phyloP scores from a whole-genome alignment of 2,329 filamentous ascomycete genomes.

The Paraconiothyrium sp. region DNA sequence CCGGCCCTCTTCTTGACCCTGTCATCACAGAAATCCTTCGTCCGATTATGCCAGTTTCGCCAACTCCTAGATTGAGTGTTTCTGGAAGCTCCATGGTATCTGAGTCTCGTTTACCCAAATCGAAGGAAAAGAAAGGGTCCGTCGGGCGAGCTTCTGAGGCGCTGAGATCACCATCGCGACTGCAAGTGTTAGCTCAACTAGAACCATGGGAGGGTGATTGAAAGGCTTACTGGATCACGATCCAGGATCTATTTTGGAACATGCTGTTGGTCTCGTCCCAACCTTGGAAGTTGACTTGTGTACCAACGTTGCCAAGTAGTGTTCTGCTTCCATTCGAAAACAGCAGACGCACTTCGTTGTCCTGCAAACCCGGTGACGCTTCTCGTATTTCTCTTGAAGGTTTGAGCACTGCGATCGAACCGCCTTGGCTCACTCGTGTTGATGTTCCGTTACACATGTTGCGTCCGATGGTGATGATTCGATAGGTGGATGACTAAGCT shows the following conservation, averaged over 20 bases:
- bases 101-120: slow-evolving; percentile 19
- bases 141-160: slow-evolving; percentile 12
- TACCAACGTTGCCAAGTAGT: slow-evolving; percentile 28
- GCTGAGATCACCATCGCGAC: slow-evolving; percentile 45
- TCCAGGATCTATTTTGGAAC: slow-evolving; percentile 28
- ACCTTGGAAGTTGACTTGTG: slow-evolving; percentile 40
- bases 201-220: background rate
- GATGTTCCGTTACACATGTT: slow-evolving; percentile 45
- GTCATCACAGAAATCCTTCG: slow-evolving; percentile 44
- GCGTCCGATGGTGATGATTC: background rate
- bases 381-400: slow-evolving; percentile 24
- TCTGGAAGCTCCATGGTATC: slow-evolving; percentile 30
- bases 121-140: slow-evolving; percentile 40
- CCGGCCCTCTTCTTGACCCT: slow-evolving; percentile 26
- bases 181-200: slow-evolving; percentile 16
- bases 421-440: slow-evolving; percentile 43
- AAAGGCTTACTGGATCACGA: slow-evolving; percentile 43
- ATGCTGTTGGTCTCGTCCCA: slow-evolving; percentile 19
- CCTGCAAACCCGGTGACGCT: slow-evolving; percentile 20
- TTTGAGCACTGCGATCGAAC: slow-evolving; percentile 46
- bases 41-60: slow-evolving; percentile 44
- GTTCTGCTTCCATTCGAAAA: slow-evolving; percentile 36
- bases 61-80: slow-evolving; percentile 41
- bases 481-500: background rate
- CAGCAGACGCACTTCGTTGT: slow-evolving; percentile 34